Percentiles rank a stretch among this genome's conserved stretches.
These are phyloP conservation scores for Leucosporidium yakuticum DNA, from an alignment of 768 basidiomycete species.

Conservation along the genomic window DNA sequence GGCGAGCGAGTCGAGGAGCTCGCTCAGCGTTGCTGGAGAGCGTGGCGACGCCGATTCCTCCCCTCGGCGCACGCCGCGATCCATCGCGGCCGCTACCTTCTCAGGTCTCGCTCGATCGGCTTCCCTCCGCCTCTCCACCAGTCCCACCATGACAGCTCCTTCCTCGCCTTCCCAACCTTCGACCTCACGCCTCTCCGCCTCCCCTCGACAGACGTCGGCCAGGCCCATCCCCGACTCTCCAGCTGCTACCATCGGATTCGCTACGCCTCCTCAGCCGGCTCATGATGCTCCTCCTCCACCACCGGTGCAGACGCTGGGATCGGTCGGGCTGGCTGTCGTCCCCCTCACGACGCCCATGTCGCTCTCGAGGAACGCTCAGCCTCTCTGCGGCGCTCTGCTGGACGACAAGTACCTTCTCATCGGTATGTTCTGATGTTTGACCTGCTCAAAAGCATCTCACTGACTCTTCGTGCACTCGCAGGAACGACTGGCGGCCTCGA, in stretches of 20 bases:
- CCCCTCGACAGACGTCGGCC: not conserved
- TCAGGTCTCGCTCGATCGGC: constrained; percentile 3
- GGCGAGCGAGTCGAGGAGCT: not conserved
- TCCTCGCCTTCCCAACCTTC: not conserved
- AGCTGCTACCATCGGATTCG: constrained; percentile 5
- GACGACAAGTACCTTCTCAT: constrained; percentile 38
- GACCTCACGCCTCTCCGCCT: not conserved
- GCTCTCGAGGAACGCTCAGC: constrained; percentile 22
- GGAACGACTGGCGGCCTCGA: constrained; percentile 36
- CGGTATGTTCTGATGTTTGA: constrained; percentile 9
- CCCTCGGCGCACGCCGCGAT: constrained; percentile 2
- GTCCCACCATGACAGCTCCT: not conserved
- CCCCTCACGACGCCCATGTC: constrained; percentile 25
- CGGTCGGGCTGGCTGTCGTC: constrained; percentile 20
- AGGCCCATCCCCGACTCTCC: not conserved
- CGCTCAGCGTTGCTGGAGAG: not conserved
- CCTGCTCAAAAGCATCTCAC: not conserved
- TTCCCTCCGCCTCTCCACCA: not conserved
- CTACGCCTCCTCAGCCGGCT: not conserved
- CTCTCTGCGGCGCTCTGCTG: constrained; percentile 38
- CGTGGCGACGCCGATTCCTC: not conserved
- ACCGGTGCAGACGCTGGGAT: constrained; percentile 2
- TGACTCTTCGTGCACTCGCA: not conserved
- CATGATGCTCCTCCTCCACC: not conserved
- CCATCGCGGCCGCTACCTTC: constrained; percentile 9